Base-by-base conservation (phyloP, 163 green algal species). In the Smithsoniella earleae region DNA sequence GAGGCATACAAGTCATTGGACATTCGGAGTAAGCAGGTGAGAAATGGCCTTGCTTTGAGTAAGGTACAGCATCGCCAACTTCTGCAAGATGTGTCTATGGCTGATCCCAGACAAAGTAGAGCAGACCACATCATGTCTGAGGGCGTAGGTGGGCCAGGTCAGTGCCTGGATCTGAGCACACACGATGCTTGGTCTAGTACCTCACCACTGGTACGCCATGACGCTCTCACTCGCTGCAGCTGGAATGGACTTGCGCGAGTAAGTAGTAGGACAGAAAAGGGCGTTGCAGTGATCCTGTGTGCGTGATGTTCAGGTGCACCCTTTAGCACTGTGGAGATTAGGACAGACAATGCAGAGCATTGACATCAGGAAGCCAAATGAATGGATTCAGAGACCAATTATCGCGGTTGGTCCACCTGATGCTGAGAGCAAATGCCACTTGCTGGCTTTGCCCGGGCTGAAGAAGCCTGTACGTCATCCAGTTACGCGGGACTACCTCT, bases 21-120 rank as follows among this genome's bases (percentile, higher is more conserved):
- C 25, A 69, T 69, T 34, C 18, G 58, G 20, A 69, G 43, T 34
- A 30, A 34, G 16, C 18, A 34, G 25, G 58, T 69, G n/a, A 34
- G 22, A 34, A 18, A 33, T 36, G 58, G 58, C 16, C 25, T 69
- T 30, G 27, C 22, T 33, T n/a, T 69, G 25, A 31, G 30, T 36
- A 69, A 45, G n/a, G 25, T 33, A 13, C 58, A 69, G 25, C 58
- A 69, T 13, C 58, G 58, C 27, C 58, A 69, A 34, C 58, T 69
- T 18, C 58, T 69, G 58, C 58, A 69, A 34, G 58, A 69, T 69
- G 58, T 69, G 58, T 69, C 16, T n/a, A 69, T 69, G 34, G 31
- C 58, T 0, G 58, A 69, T 33, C 58, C 58, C 34, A 34, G 58
- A 13, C 58, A 69, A 18, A 34, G n/a, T 16, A 16, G 58, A 37